These are phyloP conservation scores for Vinca minor DNA, from an alignment of 257 asterid genomes.

Conservation along the genomic window DNA sequence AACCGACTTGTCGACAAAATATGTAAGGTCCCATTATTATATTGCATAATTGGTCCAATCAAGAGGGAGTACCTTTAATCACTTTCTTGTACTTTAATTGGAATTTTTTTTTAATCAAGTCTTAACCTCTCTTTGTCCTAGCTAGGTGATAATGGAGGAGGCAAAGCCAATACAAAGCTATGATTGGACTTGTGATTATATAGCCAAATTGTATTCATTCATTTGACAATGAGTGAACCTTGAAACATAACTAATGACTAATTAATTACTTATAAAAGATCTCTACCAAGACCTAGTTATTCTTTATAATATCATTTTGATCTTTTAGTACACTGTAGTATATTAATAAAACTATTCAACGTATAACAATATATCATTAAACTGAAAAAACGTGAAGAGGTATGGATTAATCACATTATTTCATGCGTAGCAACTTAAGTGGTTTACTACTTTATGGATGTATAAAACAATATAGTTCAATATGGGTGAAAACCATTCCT, in stretches of 20 bases:
- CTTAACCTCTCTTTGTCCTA: slow-evolving; percentile 16
- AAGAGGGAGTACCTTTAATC: slow-evolving; percentile 25
- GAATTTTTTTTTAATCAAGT: slow-evolving; percentile 16
- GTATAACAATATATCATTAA: too few species aligned
- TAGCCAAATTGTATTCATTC: slow-evolving; percentile 12
- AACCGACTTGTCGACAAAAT: slow-evolving; percentile 10
- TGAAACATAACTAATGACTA: background rate
- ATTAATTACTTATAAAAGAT: background rate
- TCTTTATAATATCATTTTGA: too few species aligned
- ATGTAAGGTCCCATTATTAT: slow-evolving; percentile 19
- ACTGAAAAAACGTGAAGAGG: too few species aligned
- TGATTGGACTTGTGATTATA: too few species aligned
- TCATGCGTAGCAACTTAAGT: too few species aligned
- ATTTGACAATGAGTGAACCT: background rate
- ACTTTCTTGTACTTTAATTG: slow-evolving; percentile 27
- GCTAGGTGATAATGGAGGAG: slow-evolving; percentile 9
- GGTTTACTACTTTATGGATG: too few species aligned
- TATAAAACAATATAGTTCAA: too few species aligned
- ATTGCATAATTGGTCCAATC: slow-evolving; percentile 33
- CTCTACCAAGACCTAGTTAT: too few species aligned
- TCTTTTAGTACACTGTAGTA: too few species aligned
- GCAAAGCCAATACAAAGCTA: slow-evolving; percentile 15
- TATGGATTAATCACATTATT: too few species aligned
- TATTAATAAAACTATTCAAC: too few species aligned
- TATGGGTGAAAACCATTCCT: too few species aligned